Evolutionary conservation across 2,329 filamentous ascomycete species (phyloP).

Genomic region (Chalaropsis thielavioides): DNA sequence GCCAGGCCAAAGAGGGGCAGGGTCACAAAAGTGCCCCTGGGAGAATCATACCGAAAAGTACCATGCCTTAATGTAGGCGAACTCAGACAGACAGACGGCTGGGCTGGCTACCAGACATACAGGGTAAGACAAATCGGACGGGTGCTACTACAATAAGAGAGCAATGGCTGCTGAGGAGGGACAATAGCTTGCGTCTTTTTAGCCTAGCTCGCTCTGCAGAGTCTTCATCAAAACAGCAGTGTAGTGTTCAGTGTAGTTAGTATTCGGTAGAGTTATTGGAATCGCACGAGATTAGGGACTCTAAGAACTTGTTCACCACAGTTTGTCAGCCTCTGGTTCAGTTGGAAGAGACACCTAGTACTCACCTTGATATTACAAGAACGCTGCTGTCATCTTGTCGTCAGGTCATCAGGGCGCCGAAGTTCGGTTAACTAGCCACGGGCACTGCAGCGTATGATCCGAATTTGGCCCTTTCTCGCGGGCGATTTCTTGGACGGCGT

Average conservation of each 20-base stretch:
- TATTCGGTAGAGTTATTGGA: background rate
- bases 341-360: background rate
- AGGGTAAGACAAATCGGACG: background rate
- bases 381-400: too few species aligned
- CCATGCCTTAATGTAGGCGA: background rate
- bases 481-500: background rate
- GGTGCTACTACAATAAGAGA: background rate
- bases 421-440: too few species aligned
- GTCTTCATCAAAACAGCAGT: background rate
- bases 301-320: too few species aligned
- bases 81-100: background rate
- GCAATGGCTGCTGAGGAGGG: background rate
- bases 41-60: background rate
- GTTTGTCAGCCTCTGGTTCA: too few species aligned
- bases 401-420: too few species aligned
- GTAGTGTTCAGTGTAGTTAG: background rate
- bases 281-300: background rate
- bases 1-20: background rate
- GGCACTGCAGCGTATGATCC: background rate
- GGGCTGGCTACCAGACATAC: too few species aligned
- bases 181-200: background rate
- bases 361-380: background rate
- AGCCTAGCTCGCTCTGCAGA: background rate
- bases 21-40: conserved; percentile 8
- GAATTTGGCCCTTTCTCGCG: background rate